Evolutionary conservation across 2,329 filamentous ascomycete species (phyloP), one percentile per base, ranked within the genome.

Genomic region (Emmonsiellopsis sp.): DNA sequence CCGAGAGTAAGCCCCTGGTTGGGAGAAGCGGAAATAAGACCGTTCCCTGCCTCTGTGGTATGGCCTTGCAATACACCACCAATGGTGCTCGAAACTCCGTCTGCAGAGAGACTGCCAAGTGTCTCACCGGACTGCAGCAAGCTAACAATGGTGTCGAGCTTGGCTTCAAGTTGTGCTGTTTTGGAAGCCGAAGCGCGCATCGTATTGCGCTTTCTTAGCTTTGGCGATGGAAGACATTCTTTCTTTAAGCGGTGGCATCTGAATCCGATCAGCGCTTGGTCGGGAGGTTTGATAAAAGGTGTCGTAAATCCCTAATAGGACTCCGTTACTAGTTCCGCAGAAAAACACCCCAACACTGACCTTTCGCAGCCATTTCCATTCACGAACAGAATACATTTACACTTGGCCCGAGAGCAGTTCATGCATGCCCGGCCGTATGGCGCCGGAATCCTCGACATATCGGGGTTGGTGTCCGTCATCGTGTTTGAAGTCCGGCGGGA

Each of bases 381-480:
- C 2, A 60, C 54, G 17, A 65, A 62, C 42, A 71, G 63, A 32
- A 74, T 68, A 56, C 73, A 76, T 62, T 73, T 74, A 62, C 73
- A 73, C 53, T 75, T 76, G 36, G 73, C 72, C 46, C 68, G 70
- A 46, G 68, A 66, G 57, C 73, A 76, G 52, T 68, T 71, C 43
- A 63, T 58, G 50, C 73, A 75, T 6, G 73, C 68, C 36, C 69
- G 67, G 31, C 73, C 72, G 54, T 75, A 62, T 9, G 60, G 60
- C 7, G 58, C 60, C 33, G 58, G 58, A 48, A 56, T 58, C 52
- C 57, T 40, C 14, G 37, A 11, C 11, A 11, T 40, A 11, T 40
- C 11, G 14, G 11, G 37, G 3, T 40, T 40, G 37, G 3, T 14
- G 11, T 40, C 37, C 37, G 14, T 40, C 11, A 14, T 40, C 3